A percentile compares a stretch with the other conserved stretches of the same genome.
These are phyloP conservation scores for Aureobasidium zeae DNA, from an alignment of 2,329 filamentous ascomycete genomes.

Conservation along the genomic window DNA sequence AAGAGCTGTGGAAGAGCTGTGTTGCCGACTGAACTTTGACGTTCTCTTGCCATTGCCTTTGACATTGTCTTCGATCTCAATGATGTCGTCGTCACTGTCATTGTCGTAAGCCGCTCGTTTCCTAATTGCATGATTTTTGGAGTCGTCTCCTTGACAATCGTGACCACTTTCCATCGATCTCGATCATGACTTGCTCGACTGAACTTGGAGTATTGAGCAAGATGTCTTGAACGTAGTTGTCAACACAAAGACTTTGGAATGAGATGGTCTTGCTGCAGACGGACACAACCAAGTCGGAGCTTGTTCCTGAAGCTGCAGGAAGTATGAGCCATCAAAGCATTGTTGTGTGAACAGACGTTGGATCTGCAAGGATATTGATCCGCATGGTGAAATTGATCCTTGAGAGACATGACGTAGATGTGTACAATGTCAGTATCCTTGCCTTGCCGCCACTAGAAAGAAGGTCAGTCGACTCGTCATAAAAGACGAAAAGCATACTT, in stretches of 20 bases:
- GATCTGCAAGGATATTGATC: constrained; percentile 70
- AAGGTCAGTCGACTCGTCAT: background rate
- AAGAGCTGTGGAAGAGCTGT: constrained; percentile 29
- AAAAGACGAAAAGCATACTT: constrained; percentile 46
- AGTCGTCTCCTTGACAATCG: constrained; percentile 35
- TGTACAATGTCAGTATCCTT: constrained; percentile 78
- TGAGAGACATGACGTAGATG: constrained; percentile 83
- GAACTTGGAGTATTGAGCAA: constrained; percentile 60
- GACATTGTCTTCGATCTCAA: constrained; percentile 35
- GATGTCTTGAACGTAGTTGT: constrained; percentile 87
- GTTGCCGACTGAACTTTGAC: constrained; percentile 31
- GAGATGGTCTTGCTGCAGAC: constrained; percentile 77
- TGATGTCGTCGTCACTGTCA: constrained; percentile 36
- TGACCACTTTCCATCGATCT: constrained; percentile 76
- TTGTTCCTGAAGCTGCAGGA: constrained; percentile 89
- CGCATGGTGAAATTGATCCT: constrained; percentile 85
- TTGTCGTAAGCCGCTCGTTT: constrained; percentile 28
- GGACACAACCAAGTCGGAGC: constrained; percentile 92
- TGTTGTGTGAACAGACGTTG: constrained; percentile 77
- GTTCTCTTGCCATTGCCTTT: constrained; percentile 19
- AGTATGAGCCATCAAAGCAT: constrained; percentile 89
- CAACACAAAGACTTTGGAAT: constrained; percentile 75
- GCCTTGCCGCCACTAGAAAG: constrained; percentile 63
- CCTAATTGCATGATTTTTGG: constrained; percentile 30
- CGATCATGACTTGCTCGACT: constrained; percentile 78